phyloP scores from a whole-genome alignment of 768 basidiomycete genomes.

The Phlegmacium glaucopus region DNA sequence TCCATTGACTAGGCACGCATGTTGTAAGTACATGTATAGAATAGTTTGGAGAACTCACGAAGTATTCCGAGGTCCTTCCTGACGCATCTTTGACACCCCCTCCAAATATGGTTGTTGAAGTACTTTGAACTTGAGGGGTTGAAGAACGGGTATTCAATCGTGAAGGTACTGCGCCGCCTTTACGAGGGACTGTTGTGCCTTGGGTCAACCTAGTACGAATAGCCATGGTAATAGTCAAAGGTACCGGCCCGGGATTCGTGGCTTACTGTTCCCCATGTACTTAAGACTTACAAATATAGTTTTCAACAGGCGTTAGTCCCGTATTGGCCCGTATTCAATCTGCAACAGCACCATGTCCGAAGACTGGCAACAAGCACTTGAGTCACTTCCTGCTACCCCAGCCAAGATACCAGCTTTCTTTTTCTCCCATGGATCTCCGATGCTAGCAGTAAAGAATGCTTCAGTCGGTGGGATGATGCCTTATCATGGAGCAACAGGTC shows the following conservation, averaged over 20 bases:
- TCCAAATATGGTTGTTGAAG: constrained; percentile 71
- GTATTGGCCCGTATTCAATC: too few species aligned
- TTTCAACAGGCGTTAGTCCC: too few species aligned
- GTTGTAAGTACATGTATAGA: background rate
- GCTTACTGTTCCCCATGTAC: too few species aligned
- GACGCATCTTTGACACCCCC: constrained; percentile 87
- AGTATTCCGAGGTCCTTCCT: constrained; percentile 78
- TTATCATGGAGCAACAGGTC: constrained; percentile 46
- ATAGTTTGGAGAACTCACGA: constrained; percentile 42
- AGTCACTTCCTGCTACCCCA: constrained; percentile 51
- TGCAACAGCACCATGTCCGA: too few species aligned
- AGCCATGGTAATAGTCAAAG: constrained; percentile 12
- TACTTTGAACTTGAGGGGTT: constrained; percentile 66
- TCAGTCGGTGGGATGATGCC: constrained; percentile 17
- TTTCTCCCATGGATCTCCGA: constrained; percentile 68
- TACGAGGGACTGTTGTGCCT: constrained; percentile 67
- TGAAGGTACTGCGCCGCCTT: constrained; percentile 47
- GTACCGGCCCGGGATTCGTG: too few species aligned
- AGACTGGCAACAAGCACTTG: constrained; percentile 51
- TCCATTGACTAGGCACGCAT: constrained; percentile 62
- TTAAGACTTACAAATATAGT: too few species aligned
- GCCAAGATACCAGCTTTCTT: constrained; percentile 72
- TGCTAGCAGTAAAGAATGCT: constrained; percentile 30
- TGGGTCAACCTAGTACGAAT: constrained; percentile 56
- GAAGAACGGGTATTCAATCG: constrained; percentile 52